Evolutionary conservation across 2,329 filamentous ascomycete species (phyloP).

Genomic region (Sporothrix luriei): DNA sequence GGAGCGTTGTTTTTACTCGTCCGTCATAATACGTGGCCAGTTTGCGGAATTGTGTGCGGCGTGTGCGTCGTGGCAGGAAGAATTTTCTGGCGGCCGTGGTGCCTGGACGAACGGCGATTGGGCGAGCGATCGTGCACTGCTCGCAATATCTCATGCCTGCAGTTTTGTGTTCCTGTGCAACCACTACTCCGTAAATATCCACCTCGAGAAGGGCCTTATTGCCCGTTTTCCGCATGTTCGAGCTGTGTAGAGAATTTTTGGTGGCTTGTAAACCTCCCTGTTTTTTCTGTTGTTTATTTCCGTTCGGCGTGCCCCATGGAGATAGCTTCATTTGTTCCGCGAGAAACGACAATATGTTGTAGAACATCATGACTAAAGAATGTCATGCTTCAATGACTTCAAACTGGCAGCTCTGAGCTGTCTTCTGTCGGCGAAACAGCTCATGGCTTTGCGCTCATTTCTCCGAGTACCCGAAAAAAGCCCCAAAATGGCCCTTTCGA

Average conservation of each 20-base stretch:
- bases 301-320: not conserved
- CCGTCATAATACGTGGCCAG: not conserved
- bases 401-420: not conserved
- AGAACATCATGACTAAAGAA: not conserved
- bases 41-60: slow-evolving; percentile 5
- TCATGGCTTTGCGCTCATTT: not conserved
- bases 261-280: not conserved
- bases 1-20: slow-evolving; percentile 9
- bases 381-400: not conserved
- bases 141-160: slow-evolving; percentile 1
- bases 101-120: slow-evolving; percentile 7
- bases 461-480: slow-evolving; percentile 13
- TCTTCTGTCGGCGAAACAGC: slow-evolving; percentile 15
- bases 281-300: slow-evolving; percentile 1
- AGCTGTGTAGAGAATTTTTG: not conserved
- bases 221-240: not conserved
- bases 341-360: not conserved
- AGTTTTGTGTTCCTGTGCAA: slow-evolving; percentile 2
- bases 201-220: not conserved
- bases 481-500: not conserved
- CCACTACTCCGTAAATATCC: not conserved
- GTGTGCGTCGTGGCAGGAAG: slow-evolving; percentile 15
- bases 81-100: slow-evolving; percentile 19
- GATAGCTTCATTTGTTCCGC: too few relatives aligned
- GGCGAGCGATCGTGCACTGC: slow-evolving; percentile 1